phyloP scores from a whole-genome alignment of 179 eudicot genomes.

The Sideroxylon spinosum region DNA sequence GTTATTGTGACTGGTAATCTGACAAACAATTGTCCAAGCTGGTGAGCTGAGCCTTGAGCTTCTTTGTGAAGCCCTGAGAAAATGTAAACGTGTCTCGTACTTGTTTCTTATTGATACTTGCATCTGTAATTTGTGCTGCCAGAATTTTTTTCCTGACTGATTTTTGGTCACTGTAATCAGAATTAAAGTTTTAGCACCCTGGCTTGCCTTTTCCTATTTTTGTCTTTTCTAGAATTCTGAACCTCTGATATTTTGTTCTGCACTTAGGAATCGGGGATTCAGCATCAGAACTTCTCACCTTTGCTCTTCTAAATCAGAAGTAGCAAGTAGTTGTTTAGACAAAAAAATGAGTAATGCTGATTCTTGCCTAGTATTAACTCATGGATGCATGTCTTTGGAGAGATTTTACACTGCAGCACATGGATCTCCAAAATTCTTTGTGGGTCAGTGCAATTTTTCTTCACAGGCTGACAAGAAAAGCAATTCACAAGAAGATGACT shows the following conservation, averaged over 20 bases:
- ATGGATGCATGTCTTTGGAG: slow-evolving; percentile 26
- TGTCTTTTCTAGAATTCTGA: neutral
- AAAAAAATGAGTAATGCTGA: slow-evolving; percentile 16
- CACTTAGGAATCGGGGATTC: slow-evolving; percentile 28
- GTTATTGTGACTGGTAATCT: neutral
- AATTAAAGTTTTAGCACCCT: neutral
- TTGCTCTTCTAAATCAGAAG: slow-evolving; percentile 25
- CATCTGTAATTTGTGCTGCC: neutral
- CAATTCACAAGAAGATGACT: slow-evolving; percentile 54
- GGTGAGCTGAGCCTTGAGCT: neutral
- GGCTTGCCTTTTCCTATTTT: neutral
- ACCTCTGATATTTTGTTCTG: neutral
- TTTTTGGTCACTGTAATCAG: neutral
- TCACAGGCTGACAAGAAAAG: slow-evolving; percentile 52
- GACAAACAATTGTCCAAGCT: neutral
- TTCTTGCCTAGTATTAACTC: slow-evolving; percentile 14
- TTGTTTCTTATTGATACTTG: neutral
- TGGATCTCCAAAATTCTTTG: slow-evolving; percentile 24
- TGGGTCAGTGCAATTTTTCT: slow-evolving; percentile 39
- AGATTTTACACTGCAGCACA: slow-evolving; percentile 23
- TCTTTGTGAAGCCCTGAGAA: neutral
- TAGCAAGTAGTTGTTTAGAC: slow-evolving; percentile 15
- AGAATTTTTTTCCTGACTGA: neutral
- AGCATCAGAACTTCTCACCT: slow-evolving; percentile 18
- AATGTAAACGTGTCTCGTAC: neutral